These are phyloP conservation scores for Chlamydomonas asymmetrica DNA, from an alignment of 139 green algal species.

Conservation along the genomic window DNA sequence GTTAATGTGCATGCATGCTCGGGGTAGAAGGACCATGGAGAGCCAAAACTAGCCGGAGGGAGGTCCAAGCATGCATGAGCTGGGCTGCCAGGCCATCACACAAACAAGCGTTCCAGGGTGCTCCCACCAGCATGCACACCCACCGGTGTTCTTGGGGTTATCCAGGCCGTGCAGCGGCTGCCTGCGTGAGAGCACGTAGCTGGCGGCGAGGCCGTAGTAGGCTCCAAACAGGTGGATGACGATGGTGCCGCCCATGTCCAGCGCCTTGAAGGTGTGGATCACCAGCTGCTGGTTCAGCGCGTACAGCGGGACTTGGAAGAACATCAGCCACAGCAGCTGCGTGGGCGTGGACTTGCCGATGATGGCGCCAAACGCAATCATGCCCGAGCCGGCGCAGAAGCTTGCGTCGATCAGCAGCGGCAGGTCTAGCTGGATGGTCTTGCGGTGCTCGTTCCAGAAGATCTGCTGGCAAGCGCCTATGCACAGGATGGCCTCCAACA, in stretches of 20 bases:
- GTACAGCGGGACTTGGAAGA: slow-evolving; percentile 53
- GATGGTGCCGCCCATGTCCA: slow-evolving; percentile 44
- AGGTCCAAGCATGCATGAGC: no score
- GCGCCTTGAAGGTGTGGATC: slow-evolving; percentile 29
- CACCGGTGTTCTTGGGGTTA: slow-evolving; percentile 36
- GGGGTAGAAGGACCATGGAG: no score
- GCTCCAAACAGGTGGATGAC: slow-evolving; percentile 37
- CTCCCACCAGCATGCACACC: no score
- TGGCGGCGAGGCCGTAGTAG: slow-evolving; percentile 2
- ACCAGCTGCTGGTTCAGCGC: slow-evolving; percentile 46
- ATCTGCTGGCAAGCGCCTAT: slow-evolving; percentile 44
- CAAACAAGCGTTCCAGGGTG: no score
- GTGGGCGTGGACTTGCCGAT: slow-evolving; percentile 60
- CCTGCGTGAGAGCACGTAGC: slow-evolving; percentile 1
- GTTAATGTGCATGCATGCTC: no score
- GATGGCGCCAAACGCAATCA: slow-evolving; percentile 69
- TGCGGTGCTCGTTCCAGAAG: slow-evolving; percentile 19
- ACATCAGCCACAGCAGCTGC: slow-evolving; percentile 56
- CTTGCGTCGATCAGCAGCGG: slow-evolving; percentile 58
- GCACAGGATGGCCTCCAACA: slow-evolving; percentile 46
- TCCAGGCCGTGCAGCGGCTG: slow-evolving; percentile 1
- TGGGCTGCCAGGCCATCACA: no score
- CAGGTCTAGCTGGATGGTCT: slow-evolving; percentile 51
- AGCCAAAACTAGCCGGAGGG: no score
- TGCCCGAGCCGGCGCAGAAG: slow-evolving; percentile 56